Evolutionary conservation across 495 filamentous ascomycete species (phyloP), one percentile per base, ranked within the genome.

Genomic region (Penicillium parvum): DNA sequence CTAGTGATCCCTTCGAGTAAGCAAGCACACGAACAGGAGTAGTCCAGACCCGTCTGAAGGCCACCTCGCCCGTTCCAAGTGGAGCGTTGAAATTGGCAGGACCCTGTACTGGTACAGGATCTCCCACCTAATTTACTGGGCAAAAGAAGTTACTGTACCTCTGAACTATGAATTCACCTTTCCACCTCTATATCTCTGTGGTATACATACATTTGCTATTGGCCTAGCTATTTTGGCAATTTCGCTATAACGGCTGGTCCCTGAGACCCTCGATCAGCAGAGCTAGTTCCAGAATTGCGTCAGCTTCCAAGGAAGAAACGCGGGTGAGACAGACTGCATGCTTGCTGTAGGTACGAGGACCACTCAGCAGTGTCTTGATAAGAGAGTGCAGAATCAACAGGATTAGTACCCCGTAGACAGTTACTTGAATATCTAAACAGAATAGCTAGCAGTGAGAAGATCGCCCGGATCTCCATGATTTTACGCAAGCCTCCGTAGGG

Each of bases 21-120:
- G 11, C 16, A 35, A 26, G 37, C 50, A 50, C 51, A 51, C 47
- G 55, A 55, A 35, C 41, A 44, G 29, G 19, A 28, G 48, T 25
- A 39, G 40, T 57, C 52, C 52, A 55, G 49, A 50, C 50, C 45
- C 26, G 23, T 28, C 28, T 51, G 47, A 34, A 47, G 49, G 49
- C 49, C 49, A 52, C 49, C 43, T 52, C 34, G 33, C 39, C 43
- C 43, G 40, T 40, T 23, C 19, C 11, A 32, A 42, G 50, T 53
- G 50, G 50, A 49, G 50, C 32, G 33, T 15, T 40, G 20, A 42
- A 22, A 36, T 44, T 45, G 27, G 32, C 41, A 36, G 23, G 41
- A 29, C 41, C 41, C 23, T 15, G 38, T 36, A 43, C 45, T 19
- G 19, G n/a, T 22, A 11, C 7, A 20, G 7, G 12, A 19, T 40